These are phyloP conservation scores for Andrographis paniculata DNA, from an alignment of 305 asterid species.

Conservation along the genomic window DNA sequence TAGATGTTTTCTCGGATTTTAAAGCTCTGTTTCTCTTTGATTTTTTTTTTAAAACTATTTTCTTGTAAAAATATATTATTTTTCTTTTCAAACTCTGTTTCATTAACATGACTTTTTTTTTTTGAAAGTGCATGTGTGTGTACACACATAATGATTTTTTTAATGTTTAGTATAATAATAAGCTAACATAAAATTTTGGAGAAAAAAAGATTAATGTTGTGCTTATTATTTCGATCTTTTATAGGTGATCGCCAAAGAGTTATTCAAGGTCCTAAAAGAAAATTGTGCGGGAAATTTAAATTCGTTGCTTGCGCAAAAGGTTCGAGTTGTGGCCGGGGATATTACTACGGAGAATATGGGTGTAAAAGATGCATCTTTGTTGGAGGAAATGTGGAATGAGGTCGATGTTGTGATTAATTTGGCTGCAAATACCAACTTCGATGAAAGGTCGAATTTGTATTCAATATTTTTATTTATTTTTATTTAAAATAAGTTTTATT, in stretches of 20 bases:
- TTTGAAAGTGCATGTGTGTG: too few relatives aligned
- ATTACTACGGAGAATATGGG: constrained; percentile 37
- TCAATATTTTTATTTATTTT: background rate
- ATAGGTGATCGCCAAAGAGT: constrained; percentile 35
- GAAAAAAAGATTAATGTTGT: background rate
- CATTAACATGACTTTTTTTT: too few relatives aligned
- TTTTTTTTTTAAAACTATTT: too few relatives aligned
- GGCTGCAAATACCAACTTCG: constrained; percentile 38
- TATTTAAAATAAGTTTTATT: background rate
- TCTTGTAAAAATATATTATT: too few relatives aligned
- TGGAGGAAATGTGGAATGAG: constrained; percentile 32
- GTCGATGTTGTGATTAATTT: constrained; percentile 33
- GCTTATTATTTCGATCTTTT: background rate
- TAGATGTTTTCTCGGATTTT: too few relatives aligned
- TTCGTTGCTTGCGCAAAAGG: constrained; percentile 25
- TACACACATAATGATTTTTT: too few relatives aligned
- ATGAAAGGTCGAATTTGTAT: constrained; percentile 11
- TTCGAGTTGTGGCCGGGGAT: constrained; percentile 41
- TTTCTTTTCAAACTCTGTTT: too few relatives aligned
- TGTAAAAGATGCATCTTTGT: constrained; percentile 26
- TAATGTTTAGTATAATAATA: too few relatives aligned
- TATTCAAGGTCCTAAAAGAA: constrained; percentile 44
- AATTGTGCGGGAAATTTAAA: constrained; percentile 29
- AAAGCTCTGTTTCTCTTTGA: too few relatives aligned
- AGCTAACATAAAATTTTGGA: background rate